Percentiles rank a stretch among this genome's conserved stretches.
Evolutionary conservation across 768 basidiomycete genomes (phyloP).

Genomic region (Rhizopogon vinicolor): DNA sequence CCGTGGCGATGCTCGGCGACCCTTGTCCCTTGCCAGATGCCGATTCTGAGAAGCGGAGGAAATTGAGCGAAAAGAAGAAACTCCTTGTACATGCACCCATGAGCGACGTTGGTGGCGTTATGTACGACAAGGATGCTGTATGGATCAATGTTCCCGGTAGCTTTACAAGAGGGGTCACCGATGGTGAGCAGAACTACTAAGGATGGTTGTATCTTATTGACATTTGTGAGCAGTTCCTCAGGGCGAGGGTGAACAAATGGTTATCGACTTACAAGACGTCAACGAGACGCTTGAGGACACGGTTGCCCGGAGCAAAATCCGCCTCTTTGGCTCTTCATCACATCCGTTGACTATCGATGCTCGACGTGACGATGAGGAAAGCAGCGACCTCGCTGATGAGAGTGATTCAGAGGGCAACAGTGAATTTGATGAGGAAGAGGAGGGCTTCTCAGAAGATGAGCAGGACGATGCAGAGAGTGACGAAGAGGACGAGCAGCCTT

Average conservation of each 20-base stretch:
- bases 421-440: slow-evolving; percentile 21
- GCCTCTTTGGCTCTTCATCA: slow-evolving; percentile 79
- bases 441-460: slow-evolving; percentile 24
- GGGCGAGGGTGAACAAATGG: slow-evolving; percentile 97
- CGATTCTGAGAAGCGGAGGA: slow-evolving; percentile 86
- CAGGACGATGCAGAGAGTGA: slow-evolving; percentile 5
- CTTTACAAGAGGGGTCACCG: slow-evolving; percentile 74
- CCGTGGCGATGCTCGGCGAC: slow-evolving; percentile 76
- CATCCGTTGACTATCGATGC: slow-evolving; percentile 51
- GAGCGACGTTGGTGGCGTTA: slow-evolving; percentile 96
- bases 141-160: slow-evolving; percentile 97
- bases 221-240: slow-evolving; percentile 48
- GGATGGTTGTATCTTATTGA: not conserved
- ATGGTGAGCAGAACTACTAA: slow-evolving; percentile 39
- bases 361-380: slow-evolving; percentile 28
- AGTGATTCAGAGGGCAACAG: slow-evolving; percentile 21
- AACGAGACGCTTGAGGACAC: slow-evolving; percentile 76
- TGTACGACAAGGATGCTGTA: slow-evolving; percentile 98
- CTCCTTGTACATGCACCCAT: slow-evolving; percentile 93
- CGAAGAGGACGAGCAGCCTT: slow-evolving; percentile 3
- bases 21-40: slow-evolving; percentile 93
- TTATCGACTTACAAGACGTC: slow-evolving; percentile 92
- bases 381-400: slow-evolving; percentile 30
- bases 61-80: slow-evolving; percentile 93
- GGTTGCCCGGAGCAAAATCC: slow-evolving; percentile 76